phyloP scores from a whole-genome alignment of 352 stramenopile species.

The Globisporangium cystogenes region DNA sequence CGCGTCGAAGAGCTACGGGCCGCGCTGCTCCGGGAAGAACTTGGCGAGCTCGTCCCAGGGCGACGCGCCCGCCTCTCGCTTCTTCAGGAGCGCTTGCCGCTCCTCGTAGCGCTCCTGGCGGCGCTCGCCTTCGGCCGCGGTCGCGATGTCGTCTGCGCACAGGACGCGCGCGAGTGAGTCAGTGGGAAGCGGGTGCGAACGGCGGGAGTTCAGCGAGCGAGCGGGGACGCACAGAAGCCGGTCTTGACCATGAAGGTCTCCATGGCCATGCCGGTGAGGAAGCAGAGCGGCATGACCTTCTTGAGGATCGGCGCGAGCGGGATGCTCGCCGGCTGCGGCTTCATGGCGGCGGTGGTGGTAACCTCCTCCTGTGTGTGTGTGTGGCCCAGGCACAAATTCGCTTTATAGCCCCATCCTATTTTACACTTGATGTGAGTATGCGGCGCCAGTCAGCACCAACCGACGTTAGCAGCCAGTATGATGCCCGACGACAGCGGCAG shows the following conservation, averaged over 20 bases:
- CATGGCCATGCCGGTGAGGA: conserved; percentile 76
- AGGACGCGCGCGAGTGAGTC: not conserved
- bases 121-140: conserved; percentile 66
- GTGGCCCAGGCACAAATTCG: no score
- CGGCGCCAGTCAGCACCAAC: not conserved
- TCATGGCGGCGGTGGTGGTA: conserved; percentile 19
- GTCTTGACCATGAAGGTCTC: conserved; percentile 90
- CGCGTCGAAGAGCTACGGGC: not conserved
- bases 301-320: conserved; percentile 67
- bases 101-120: conserved; percentile 58
- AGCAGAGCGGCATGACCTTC: conserved; percentile 83
- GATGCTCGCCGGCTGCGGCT: conserved; percentile 25
- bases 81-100: conserved; percentile 29
- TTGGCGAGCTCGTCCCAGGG: conserved; percentile 5
- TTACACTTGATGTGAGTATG: no score
- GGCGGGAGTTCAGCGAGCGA: no score
- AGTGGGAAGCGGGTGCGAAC: no score
- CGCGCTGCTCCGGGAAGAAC: conserved; percentile 3
- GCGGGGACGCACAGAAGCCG: conserved; percentile 62
- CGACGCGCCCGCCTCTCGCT: conserved; percentile 3
- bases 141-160: conserved; percentile 78
- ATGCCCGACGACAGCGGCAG: not conserved
- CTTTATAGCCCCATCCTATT: not conserved
- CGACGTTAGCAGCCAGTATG: not conserved
- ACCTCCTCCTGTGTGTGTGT: no score